Percentiles rank a stretch among this genome's conserved stretches.
Conservation (phyloP, 768 basidiomycete species). For the Neoboletus brunneissimus region DNA sequence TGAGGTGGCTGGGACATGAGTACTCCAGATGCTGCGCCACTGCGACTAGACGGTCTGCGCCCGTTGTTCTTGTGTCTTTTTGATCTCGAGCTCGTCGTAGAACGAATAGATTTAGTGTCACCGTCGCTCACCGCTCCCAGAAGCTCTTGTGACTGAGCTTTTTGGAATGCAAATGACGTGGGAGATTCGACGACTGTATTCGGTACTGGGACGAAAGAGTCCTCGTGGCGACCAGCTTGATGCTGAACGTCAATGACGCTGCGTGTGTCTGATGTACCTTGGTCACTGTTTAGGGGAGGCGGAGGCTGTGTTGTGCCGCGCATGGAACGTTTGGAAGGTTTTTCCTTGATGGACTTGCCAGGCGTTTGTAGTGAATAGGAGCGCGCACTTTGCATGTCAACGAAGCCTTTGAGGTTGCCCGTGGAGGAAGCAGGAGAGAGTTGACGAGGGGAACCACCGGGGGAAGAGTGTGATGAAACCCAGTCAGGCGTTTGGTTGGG, state of each 20-base stretch:
- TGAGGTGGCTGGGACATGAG: constrained; percentile 62
- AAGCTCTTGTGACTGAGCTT: constrained; percentile 20
- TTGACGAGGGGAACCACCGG: constrained; percentile 13
- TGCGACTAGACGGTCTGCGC: constrained; percentile 21
- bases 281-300: constrained; percentile 27
- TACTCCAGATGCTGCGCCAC: constrained; percentile 61
- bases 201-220: background rate
- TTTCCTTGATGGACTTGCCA: constrained; percentile 6
- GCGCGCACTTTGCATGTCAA: constrained; percentile 20
- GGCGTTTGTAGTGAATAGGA: constrained; percentile 1
- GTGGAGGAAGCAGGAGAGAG: constrained; percentile 33
- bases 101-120: constrained; percentile 27
- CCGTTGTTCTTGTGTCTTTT: constrained; percentile 24
- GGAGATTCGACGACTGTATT: constrained; percentile 25
- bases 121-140: constrained; percentile 16
- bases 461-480: constrained; percentile 14
- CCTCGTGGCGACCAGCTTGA: constrained; percentile 24
- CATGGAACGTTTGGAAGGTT: constrained; percentile 26
- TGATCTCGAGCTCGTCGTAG: constrained; percentile 24
- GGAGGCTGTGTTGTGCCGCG: constrained; percentile 28
- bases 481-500: constrained; percentile 14
- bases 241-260: constrained; percentile 10
- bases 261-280: constrained; percentile 7
- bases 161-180: constrained; percentile 7
- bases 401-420: constrained; percentile 28